A percentile compares a stretch with the other conserved stretches of the same genome.
These are phyloP conservation scores for Hypoxylon fragiforme DNA, from an alignment of 495 filamentous ascomycete genomes.

Conservation along the genomic window DNA sequence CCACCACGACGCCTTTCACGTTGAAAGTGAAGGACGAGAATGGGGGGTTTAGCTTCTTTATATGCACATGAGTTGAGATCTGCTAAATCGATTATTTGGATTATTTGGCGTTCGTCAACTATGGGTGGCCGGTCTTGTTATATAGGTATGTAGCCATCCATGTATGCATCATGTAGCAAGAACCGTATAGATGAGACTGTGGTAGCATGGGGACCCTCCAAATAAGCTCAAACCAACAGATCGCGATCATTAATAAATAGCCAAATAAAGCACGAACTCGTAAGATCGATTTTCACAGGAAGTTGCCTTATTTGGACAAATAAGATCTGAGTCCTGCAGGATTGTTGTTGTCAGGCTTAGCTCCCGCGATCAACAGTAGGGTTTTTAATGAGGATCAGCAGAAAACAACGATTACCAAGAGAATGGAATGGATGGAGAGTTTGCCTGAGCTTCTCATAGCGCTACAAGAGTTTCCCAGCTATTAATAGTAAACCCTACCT, in stretches of 20 bases:
- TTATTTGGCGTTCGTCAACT: too few species aligned
- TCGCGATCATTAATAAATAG: constrained; percentile 13
- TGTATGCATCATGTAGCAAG: constrained; percentile 4
- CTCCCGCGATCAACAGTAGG: constrained; percentile 27
- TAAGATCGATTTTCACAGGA: constrained; percentile 26
- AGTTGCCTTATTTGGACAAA: constrained; percentile 16
- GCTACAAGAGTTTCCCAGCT: background rate
- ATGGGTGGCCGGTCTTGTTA: too few species aligned
- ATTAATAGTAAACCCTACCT: constrained; percentile 27
- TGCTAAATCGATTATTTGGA: too few species aligned
- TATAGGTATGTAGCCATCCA: too few species aligned
- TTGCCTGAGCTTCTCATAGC: constrained; percentile 10
- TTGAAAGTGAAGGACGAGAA: too few species aligned
- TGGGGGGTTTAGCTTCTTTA: too few species aligned
- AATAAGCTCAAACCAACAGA: constrained; percentile 1
- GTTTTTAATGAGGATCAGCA: constrained; percentile 26
- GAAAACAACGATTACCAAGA: constrained; percentile 8
- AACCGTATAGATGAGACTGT: background rate
- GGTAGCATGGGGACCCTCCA: background rate
- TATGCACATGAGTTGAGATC: too few species aligned
- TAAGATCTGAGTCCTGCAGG: constrained; percentile 24
- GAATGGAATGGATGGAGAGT: constrained; percentile 9
- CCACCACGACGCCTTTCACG: constrained; percentile 1
- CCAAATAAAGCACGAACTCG: constrained; percentile 11
- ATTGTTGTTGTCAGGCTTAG: constrained; percentile 28